Evolutionary conservation across 257 asterid species (phyloP), one percentile per base, ranked within the genome.

Genomic region (Galeopsis tetrahit): DNA sequence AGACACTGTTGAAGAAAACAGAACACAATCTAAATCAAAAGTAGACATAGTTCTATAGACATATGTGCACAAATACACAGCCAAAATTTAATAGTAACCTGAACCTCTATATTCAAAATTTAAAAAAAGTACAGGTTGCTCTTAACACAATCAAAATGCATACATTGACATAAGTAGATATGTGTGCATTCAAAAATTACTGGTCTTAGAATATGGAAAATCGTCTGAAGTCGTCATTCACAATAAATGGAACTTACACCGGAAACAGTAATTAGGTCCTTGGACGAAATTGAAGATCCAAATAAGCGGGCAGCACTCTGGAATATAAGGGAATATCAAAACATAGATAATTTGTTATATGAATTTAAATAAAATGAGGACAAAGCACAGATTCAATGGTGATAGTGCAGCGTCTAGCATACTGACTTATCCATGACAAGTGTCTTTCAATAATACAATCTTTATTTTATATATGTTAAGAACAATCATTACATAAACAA

Each of bases 251-350:
- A 35, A 79, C 96, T 91, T 94, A 94, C 99, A 68, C 99, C 97
- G 38, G 97, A 94, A 53, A 91, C 97, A 73, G 86, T 88, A 71
- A 94, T 89, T 39, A 94, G 85, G 71, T 91, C 89, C 76, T 77
- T 83, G 66, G 97, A 86, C 60, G 97, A 83, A 74, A 94, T 86
- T 70, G 91, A 83, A 73, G 97, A 94, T 78, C 99, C 99, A 76
- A 88, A 94, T 76, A 90, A 84, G 79, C 97, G 97, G 81, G 99
- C 93, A 77, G 96, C 97, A 85, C 97, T 87, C 98, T 91, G 93
- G 52, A 79, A 84, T 68, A 72, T 58, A 69, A 11, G 56, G 55
- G 56, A 70, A 83, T 73, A 71, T 5, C 42, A 58, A 62, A 71
- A 42, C 8, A 66, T 32, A 40, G 71, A 52, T 49, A 7, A 61